Base-by-base conservation (phyloP, 2,329 filamentous ascomycete genomes). In the Phaeophleospora eucalypticola region DNA sequence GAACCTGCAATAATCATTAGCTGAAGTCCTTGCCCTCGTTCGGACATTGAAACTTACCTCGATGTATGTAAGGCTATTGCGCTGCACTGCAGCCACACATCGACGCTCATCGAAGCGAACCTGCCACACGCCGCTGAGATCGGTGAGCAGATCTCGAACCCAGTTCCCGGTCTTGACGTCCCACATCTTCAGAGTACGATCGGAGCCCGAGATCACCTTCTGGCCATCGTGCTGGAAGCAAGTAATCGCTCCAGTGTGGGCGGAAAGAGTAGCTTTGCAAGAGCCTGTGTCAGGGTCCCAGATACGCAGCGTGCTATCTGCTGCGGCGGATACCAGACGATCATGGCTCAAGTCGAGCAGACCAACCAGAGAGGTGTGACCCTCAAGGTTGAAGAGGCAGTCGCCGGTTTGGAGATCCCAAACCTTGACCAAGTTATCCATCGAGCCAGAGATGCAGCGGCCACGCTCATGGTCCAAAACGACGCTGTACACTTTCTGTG, bases 131-230 rank as follows among this genome's bases (percentile, higher is more conserved):
- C 91, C 90, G 57, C 85, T 91, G 29, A 98, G 77, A 62, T 96
- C 90, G 12, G 89, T 95, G 61, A 98, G 76, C 35, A 98, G 78
- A 68, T 98, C 91, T 57, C 91, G 87, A 43, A 95, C 83, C 65
- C 89, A 96, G 60, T 96, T 87, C 40, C 93, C 93, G 1, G 85
- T 95, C 60, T 83, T 82, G 41, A 96, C 86, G 63, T 98, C 89
- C 93, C 93, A 98, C 88, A 98, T 94, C 75, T 98, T 98, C 54
- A 98, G 76, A 3, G 89, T 96, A 61, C 91, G 84, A 67, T 98
- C 93, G 49, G 89, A 95, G 45, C 93, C 93, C 34, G 88, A 95
- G 47, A 98, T 95, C 27, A 98, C 90, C 65, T 98, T 98, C 57
- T 90, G 86, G 0, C 86, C 89, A 64, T 98, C 93, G 60, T 98